Evolutionary conservation across 2,329 filamentous ascomycete species (phyloP), one percentile per base, ranked within the genome.

Genomic region (Monosporascus sp.): DNA sequence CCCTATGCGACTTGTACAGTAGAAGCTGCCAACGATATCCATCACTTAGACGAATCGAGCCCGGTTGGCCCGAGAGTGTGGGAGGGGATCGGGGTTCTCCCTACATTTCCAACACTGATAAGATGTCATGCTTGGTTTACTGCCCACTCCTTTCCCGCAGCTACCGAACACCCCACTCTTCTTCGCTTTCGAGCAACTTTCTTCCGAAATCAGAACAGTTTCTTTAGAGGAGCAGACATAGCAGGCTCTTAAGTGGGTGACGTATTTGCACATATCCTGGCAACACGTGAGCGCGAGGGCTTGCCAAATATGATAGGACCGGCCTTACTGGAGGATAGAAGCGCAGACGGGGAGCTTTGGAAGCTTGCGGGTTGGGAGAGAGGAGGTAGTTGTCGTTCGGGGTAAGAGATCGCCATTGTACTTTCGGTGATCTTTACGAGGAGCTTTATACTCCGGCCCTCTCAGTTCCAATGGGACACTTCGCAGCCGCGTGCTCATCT

Each of bases 181-280:
- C 24, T 61, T 62, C 4, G 71, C 71, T 1, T 49, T 56, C 2
- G 63, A 52, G 57, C 73, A 75, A 20, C 67, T 61, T 41, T 64
- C 66, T 50, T 75, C 73, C 1, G 72, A 74, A 36, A 75, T 74
- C 49, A 75, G 67, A 8, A 76, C 69, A 0, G 68, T 74, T 44
- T 74, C 70, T 56, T 74, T 67, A 20, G 58, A 56, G 46, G 61
- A 56, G 62, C 73, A 76, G 54, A 61, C 46, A 49, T 60, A 61
- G 61, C 73, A 76, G 52, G 68, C 54, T 53, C 67, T 67, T 37
- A 73, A 56, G 61, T 76, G 72, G 22, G 64, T 69, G 26, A 71
- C 65, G 62, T 73, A 75, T 56, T 64, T 66, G 54, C 73, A 76
- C 73, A 75, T 74, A 11, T 53, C 49, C 63, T 64, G 52, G 17